These are phyloP conservation scores for Pseudomicrostroma phylloplanum DNA, from an alignment of 1,284 basidiomycete genomes.

Conservation along the genomic window DNA sequence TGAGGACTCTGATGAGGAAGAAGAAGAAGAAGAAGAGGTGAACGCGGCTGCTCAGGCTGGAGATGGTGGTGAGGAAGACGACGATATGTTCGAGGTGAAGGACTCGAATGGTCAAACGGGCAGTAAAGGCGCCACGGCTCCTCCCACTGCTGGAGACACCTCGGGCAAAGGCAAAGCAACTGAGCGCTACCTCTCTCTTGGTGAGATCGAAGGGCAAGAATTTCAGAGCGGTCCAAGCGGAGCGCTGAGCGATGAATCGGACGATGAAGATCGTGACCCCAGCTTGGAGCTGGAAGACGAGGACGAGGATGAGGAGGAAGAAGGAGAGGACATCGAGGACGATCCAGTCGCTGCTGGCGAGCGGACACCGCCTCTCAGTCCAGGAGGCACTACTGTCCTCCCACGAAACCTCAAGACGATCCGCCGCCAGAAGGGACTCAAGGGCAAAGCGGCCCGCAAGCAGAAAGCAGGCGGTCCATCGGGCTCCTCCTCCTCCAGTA, in stretches of 20 bases:
- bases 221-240: slow-evolving; percentile 30
- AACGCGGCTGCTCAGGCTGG: slow-evolving; percentile 52
- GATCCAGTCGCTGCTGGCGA: slow-evolving; percentile 35
- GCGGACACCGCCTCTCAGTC: slow-evolving; percentile 24
- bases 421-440: slow-evolving; percentile 9
- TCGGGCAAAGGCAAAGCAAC: slow-evolving; percentile 5
- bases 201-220: slow-evolving; percentile 66
- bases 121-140: slow-evolving; percentile 18
- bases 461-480: not conserved
- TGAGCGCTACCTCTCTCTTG: slow-evolving; percentile 55
- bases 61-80: slow-evolving; percentile 7
- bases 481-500: not conserved
- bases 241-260: slow-evolving; percentile 24
- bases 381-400: too few species aligned
- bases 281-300: slow-evolving; percentile 43
- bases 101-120: slow-evolving; percentile 69
- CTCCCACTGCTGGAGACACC: slow-evolving; percentile 11
- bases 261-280: slow-evolving; percentile 29
- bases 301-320: slow-evolving; percentile 17
- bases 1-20: slow-evolving; percentile 78
- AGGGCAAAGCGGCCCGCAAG: slow-evolving; percentile 13
- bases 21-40: slow-evolving; percentile 62
- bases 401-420: slow-evolving; percentile 20
- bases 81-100: slow-evolving; percentile 54
- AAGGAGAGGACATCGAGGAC: slow-evolving; percentile 12